Evolutionary conservation across 371 early-diverging fungal species (phyloP).

Genomic region (Actinomortierella wolfii): DNA sequence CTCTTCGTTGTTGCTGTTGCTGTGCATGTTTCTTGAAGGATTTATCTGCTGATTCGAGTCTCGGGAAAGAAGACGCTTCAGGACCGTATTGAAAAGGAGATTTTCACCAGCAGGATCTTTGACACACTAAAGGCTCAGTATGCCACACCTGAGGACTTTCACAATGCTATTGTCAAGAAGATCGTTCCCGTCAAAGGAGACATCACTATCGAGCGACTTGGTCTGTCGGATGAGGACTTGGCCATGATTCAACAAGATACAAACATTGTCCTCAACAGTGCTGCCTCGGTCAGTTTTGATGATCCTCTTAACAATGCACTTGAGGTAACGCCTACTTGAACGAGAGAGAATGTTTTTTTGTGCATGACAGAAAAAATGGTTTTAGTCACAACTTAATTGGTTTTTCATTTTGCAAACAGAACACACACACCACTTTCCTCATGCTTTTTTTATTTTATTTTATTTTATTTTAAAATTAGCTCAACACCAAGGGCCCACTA

Average conservation of each 20-base stretch:
- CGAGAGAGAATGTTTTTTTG: not conserved
- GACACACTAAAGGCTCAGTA: conserved; percentile 37
- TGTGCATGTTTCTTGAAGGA: too few species aligned
- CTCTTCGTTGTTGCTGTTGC: too few species aligned
- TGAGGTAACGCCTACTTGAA: conserved; percentile 42
- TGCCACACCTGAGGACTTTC: conserved; percentile 23
- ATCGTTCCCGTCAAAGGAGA: conserved; percentile 59
- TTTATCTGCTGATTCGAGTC: conserved; percentile 38
- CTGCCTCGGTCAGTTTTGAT: conserved; percentile 60
- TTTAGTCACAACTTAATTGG: not conserved
- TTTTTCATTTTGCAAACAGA: not conserved
- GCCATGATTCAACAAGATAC: conserved; percentile 49
- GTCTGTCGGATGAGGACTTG: conserved; percentile 52
- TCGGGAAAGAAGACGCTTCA: conserved; percentile 36
- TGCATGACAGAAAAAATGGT: not conserved
- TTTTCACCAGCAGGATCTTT: conserved; percentile 43
- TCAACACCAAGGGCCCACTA: conserved; percentile 59
- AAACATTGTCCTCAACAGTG: conserved; percentile 60
- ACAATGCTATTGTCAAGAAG: conserved; percentile 52
- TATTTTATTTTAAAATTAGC: conserved; percentile 21
- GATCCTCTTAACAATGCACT: conserved; percentile 55
- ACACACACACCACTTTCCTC: conserved; percentile 1
- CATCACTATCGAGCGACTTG: conserved; percentile 52
- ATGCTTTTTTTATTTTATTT: not conserved
- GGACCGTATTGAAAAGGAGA: conserved; percentile 36